A percentile compares a stretch with the other conserved stretches of the same genome.
Evolutionary conservation across 2,329 filamentous ascomycete species (phyloP).

Genomic region (Trichoderma brevicompactum): DNA sequence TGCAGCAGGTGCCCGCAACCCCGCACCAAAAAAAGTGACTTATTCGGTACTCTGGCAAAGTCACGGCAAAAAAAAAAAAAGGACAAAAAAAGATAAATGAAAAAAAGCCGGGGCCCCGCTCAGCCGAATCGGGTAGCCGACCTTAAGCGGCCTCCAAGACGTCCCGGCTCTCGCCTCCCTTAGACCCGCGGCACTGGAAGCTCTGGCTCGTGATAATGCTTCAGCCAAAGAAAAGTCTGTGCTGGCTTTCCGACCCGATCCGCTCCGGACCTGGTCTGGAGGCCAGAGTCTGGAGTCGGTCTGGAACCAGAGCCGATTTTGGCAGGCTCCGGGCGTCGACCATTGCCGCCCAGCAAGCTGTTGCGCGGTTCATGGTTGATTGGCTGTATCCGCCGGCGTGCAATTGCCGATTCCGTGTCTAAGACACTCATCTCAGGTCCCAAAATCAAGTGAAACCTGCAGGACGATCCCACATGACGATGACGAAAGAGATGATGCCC

Average conservation of each 20-base stretch:
- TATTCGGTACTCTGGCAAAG: conserved; percentile 12
- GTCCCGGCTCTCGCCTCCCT: conserved; percentile 6
- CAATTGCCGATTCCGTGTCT: background rate
- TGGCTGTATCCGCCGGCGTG: background rate
- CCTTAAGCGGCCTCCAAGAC: conserved; percentile 23
- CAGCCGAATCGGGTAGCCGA: conserved; percentile 27
- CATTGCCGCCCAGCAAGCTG: background rate
- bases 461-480: background rate
- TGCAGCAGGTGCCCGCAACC: background rate
- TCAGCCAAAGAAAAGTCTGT: background rate
- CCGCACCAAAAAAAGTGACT: conserved; percentile 3
- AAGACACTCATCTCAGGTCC: background rate
- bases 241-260: conserved; percentile 25
- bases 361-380: background rate
- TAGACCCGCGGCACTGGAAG: background rate
- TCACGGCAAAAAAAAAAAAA: conserved; percentile 7
- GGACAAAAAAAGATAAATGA: background rate
- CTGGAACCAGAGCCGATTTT: background rate
- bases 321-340: background rate
- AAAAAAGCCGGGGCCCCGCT: conserved; percentile 20
- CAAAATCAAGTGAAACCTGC: too few relatives aligned
- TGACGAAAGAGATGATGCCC: background rate
- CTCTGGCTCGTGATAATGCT: conserved; percentile 12
- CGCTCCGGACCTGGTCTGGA: conserved; percentile 24
- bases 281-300: background rate